A percentile compares a stretch with the other conserved stretches of the same genome.
phyloP scores from a whole-genome alignment of 805 yeast species.

The Hanseniaspora mollemarum region DNA sequence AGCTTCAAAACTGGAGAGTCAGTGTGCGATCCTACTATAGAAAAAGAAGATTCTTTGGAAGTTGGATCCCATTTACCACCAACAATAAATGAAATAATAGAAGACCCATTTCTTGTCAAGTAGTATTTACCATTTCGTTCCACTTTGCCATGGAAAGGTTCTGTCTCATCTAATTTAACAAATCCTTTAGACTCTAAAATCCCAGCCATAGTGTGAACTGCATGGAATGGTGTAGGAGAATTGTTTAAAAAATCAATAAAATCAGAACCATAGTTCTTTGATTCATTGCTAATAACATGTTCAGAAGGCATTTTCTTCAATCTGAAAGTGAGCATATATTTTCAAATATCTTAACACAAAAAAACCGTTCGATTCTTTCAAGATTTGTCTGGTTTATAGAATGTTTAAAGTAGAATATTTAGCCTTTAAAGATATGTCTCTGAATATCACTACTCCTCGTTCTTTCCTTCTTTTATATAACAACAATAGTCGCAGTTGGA shows the following conservation, averaged over 20 bases:
- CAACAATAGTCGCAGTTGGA: too few species aligned
- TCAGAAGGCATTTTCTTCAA: slow-evolving; percentile 9
- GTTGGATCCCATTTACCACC: slow-evolving; percentile 54
- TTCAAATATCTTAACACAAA: too few species aligned
- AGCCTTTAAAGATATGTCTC: too few species aligned
- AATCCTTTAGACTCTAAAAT: slow-evolving; percentile 54
- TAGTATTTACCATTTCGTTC: slow-evolving; percentile 55
- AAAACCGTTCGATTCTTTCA: too few species aligned
- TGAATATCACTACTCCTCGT: too few species aligned
- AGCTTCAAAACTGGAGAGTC: slow-evolving; percentile 85
- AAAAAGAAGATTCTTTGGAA: slow-evolving; percentile 55
- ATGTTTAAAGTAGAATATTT: too few species aligned
- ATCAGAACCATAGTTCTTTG: slow-evolving; percentile 32
- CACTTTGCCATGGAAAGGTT: slow-evolving; percentile 51
- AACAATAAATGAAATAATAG: slow-evolving; percentile 75
- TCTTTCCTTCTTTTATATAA: too few species aligned
- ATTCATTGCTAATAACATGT: background rate
- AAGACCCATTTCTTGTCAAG: slow-evolving; percentile 82
- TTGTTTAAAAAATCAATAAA: slow-evolving; percentile 68
- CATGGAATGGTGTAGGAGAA: slow-evolving; percentile 93
- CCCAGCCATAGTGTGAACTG: slow-evolving; percentile 55
- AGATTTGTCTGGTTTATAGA: too few species aligned
- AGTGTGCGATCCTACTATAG: slow-evolving; percentile 92
- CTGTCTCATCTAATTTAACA: slow-evolving; percentile 57
- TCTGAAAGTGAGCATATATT: slow-evolving; percentile 13